Conservation (phyloP, 2,329 filamentous ascomycete genomes). For the Daldinia sp. region DNA sequence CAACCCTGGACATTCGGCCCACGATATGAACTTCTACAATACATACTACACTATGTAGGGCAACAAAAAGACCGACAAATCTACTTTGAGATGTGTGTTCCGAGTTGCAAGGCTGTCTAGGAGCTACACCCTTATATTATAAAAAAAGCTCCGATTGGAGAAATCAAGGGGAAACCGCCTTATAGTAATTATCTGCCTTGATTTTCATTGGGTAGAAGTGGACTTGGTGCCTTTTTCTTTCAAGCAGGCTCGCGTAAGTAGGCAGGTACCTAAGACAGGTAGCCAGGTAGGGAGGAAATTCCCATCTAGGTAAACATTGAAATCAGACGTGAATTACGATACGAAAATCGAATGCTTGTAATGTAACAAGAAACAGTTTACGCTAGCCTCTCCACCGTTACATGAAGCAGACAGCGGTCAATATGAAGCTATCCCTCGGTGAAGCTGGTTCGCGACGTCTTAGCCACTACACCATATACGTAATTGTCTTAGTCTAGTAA, state of each 20-base stretch:
- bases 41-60: background rate
- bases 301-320: background rate
- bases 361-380: conserved; percentile 1
- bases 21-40: background rate
- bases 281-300: background rate
- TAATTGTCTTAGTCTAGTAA: background rate
- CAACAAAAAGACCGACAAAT: background rate
- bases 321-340: background rate
- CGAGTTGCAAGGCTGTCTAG: conserved; percentile 3
- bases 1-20: background rate
- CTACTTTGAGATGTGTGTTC: background rate
- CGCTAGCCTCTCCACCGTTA: conserved; percentile 6
- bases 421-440: conserved; percentile 15
- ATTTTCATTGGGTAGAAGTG: background rate
- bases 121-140: background rate
- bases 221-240: background rate
- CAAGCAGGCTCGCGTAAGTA: background rate
- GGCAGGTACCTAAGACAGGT: no score
- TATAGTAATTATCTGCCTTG: background rate
- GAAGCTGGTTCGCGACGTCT: conserved; percentile 1
- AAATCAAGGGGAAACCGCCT: background rate
- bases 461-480: background rate
- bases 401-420: conserved; percentile 10
- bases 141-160: conserved; percentile 1
- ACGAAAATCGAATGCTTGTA: background rate